Evolutionary conservation across 2,329 filamentous ascomycete genomes (phyloP).

Genomic region (Metarhizium rileyi): DNA sequence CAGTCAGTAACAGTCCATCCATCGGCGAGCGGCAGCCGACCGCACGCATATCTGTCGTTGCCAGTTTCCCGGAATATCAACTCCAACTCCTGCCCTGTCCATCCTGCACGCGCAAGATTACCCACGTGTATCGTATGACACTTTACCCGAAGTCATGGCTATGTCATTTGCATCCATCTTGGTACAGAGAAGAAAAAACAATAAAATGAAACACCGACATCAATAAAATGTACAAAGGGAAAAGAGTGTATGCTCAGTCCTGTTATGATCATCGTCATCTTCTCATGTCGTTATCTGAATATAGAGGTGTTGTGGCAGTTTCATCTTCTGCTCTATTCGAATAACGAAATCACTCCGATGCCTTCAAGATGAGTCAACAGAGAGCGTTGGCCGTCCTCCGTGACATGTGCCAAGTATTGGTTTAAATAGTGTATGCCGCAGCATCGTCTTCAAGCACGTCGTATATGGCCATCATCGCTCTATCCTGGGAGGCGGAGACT

Average conservation of each 20-base stretch:
- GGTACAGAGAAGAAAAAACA: conserved; percentile 4
- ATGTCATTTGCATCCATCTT: background rate
- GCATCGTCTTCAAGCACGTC: background rate
- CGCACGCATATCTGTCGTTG: background rate
- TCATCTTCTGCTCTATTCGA: background rate
- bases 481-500: conserved; percentile 28
- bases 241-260: conserved; percentile 7
- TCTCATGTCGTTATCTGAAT: conserved; percentile 9
- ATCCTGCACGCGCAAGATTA: background rate
- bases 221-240: conserved; percentile 8
- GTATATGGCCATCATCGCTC: conserved; percentile 19
- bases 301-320: conserved; percentile 11
- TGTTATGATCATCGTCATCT: conserved; percentile 9
- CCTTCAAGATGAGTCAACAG: background rate
- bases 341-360: background rate
- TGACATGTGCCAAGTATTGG: background rate
- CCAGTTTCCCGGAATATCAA: background rate
- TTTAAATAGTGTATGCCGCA: background rate
- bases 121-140: background rate
- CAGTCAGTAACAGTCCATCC: background rate
- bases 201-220: conserved; percentile 4
- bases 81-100: background rate
- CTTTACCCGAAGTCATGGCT: background rate
- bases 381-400: background rate
- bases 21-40: background rate